Base-by-base conservation (phyloP, 441 rosid genomes). In the Gossypium schwendimanii region DNA sequence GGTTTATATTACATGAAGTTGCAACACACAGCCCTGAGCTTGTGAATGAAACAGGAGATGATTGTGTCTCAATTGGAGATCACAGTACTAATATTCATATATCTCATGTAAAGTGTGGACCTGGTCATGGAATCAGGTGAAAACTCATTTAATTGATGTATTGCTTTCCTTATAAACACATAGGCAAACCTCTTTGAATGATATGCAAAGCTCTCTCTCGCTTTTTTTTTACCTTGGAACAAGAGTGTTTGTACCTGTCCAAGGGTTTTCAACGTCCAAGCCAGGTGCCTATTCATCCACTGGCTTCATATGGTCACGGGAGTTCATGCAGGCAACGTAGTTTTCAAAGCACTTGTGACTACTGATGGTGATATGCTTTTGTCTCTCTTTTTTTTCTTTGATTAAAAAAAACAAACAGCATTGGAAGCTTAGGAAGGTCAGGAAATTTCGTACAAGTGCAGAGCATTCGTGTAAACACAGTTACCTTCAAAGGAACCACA, bases 11-110 rank as follows among this genome's bases (percentile, higher is more conserved):
- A 24, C 11, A 31, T 69, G 21, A 63, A 36, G 49, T 36, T 11
- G 15, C n/a, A 26, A 39, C 41, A 10, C 50, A 18, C 10, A 4
- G 4, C 23, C 9, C 9, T 33, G 8, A 8, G 24, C 8, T 36
- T 54, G 50, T 54, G 63, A 69, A 31, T 12, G 11, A 33, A 28
- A 12, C 49, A 72, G 85, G 85, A 12, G 82, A 82, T 52, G 85
- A 76, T 63, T 81, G 81, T 45, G 63, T 81, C 28, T 81, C 84
- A 9, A 79, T 72, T 1, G 85, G 82, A 57, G 82, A 82, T 71
- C 49, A 71, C 18, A 74, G 75, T 15, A 68, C 73, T 2, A 47
- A 76, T 57, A 45, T 77, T 14, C 28, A 63, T 26, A 61, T 82
- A 49, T 71, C 79, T 6, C 15, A 58, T 24, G 69, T 77, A 3